Conservation (phyloP, 179 eudicot genomes). For the Pouteria campechiana region DNA sequence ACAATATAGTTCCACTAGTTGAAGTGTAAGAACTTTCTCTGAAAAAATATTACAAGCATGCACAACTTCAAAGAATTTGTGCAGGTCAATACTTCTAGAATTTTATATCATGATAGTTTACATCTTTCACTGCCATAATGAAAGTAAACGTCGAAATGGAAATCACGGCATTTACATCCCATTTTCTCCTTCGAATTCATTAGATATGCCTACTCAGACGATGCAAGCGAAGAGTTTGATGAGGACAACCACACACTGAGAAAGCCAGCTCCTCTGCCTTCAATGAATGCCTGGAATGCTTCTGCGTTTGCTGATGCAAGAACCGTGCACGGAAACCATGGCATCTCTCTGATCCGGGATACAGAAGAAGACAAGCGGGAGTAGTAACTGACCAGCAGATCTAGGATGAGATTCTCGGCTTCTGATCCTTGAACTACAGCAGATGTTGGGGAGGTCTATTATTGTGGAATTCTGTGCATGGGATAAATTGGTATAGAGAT, state of each 20-base stretch:
- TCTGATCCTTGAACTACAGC: too few relatives aligned
- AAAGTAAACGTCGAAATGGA: background rate
- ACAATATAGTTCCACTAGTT: too few relatives aligned
- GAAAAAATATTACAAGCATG: too few relatives aligned
- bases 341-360: conserved; percentile 42
- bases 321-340: too few relatives aligned
- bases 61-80: background rate
- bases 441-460: too few relatives aligned
- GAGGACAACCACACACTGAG: too few relatives aligned
- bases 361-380: conserved; percentile 51
- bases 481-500: too few relatives aligned
- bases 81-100: background rate
- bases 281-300: conserved; percentile 26
- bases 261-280: conserved; percentile 60
- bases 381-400: conserved; percentile 19
- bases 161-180: background rate
- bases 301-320: conserved; percentile 16
- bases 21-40: too few relatives aligned
- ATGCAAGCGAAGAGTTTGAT: conserved; percentile 41
- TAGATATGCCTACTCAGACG: conserved; percentile 85
- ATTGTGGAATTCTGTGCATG: too few relatives aligned
- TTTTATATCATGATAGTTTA: background rate
- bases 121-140: background rate
- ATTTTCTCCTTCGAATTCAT: background rate
- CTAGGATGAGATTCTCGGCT: too few relatives aligned